These are phyloP conservation scores for Gossypium arboreum DNA, from an alignment of 345 rosid genomes.

Conservation along the genomic window DNA sequence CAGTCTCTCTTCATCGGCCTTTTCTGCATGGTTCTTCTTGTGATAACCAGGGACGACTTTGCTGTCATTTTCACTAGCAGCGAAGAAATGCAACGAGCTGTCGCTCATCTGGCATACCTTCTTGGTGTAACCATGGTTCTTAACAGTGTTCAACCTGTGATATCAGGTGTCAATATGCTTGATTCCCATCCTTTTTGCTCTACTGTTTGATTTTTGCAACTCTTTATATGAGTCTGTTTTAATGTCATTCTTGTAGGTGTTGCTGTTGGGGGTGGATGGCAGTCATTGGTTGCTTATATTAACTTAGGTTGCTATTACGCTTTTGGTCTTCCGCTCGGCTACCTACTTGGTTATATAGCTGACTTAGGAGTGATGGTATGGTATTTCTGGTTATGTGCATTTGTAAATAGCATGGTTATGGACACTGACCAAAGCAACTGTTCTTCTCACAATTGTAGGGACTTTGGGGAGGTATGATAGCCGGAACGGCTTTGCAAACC, in stretches of 20 bases:
- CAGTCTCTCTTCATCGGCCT: conserved; percentile 64
- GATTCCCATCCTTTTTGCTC: neutral
- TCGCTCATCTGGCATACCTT: conserved; percentile 53
- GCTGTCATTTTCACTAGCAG: conserved; percentile 62
- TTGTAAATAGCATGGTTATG: no score
- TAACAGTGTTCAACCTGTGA: conserved; percentile 80
- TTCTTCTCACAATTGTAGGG: conserved; percentile 35
- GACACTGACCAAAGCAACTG: neutral
- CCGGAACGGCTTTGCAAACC: conserved; percentile 71
- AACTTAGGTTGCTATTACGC: conserved; percentile 68
- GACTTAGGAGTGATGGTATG: conserved; percentile 60
- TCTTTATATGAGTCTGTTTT: neutral
- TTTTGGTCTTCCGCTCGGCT: conserved; percentile 76
- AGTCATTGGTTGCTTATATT: conserved; percentile 71
- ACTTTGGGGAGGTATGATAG: conserved; percentile 79
- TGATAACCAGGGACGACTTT: conserved; percentile 49
- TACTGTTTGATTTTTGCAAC: neutral
- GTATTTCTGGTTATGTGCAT: neutral
- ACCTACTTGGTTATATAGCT: conserved; percentile 60
- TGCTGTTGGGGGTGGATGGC: conserved; percentile 91
- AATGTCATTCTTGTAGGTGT: conserved; percentile 43
- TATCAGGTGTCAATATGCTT: conserved; percentile 49
- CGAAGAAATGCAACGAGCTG: conserved; percentile 43
- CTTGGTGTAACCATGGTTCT: conserved; percentile 80
- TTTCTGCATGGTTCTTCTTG: conserved; percentile 48